phyloP scores from a whole-genome alignment of 1,284 basidiomycete species.

The Polyporus tsugae region DNA sequence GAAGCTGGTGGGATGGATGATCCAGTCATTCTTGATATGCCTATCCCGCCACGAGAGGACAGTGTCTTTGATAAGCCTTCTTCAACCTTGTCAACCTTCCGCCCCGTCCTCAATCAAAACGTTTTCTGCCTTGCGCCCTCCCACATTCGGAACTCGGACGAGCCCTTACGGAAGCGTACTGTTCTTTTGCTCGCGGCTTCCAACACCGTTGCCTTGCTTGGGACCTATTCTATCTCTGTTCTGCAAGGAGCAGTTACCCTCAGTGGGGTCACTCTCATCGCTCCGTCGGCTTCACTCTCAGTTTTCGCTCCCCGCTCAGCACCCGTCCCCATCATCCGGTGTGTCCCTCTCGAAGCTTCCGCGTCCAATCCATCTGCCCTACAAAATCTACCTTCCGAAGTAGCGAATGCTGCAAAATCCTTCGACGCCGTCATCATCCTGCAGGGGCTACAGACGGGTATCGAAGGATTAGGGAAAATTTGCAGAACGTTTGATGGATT shows the following conservation, averaged over 20 bases:
- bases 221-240: conserved; percentile 61
- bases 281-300: conserved; percentile 51
- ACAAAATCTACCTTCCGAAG: conserved; percentile 18
- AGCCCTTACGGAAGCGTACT: conserved; percentile 37
- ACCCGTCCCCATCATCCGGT: conserved; percentile 65
- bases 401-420: conserved; percentile 20
- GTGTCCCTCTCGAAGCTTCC: conserved; percentile 30
- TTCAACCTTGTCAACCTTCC: conserved; percentile 53
- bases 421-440: conserved; percentile 58
- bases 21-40: conserved; percentile 16
- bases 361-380: not conserved
- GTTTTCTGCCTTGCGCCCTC: conserved; percentile 47
- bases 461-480: conserved; percentile 70
- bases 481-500: conserved; percentile 67
- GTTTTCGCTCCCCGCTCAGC: conserved; percentile 75
- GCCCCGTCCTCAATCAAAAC: conserved; percentile 53
- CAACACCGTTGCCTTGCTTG: conserved; percentile 66
- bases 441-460: conserved; percentile 59
- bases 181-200: conserved; percentile 52
- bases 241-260: conserved; percentile 63
- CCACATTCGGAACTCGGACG: conserved; percentile 28
- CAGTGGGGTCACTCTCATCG: conserved; percentile 54
- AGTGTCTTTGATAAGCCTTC: conserved; percentile 14
- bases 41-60: not conserved
- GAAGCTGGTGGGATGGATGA: conserved; percentile 44